Evolutionary conservation across 441 rosid species (phyloP), one percentile per base, ranked within the genome.

Genomic region (Croton laevigatus): DNA sequence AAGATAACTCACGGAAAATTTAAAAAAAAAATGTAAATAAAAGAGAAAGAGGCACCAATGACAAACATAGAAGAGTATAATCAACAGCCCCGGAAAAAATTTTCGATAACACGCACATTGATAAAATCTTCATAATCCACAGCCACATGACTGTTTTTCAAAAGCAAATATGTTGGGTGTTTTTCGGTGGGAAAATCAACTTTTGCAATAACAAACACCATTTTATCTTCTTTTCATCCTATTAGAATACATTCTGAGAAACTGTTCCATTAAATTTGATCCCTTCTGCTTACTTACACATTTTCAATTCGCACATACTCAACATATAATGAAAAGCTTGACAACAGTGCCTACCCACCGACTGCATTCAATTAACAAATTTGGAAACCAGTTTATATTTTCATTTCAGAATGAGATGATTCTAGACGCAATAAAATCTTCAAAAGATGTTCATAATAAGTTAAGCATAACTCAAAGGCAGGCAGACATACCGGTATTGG

Each of bases 401-500:
- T 20, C 1, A 10, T 37, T 8, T 46, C 20, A 34, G 14, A 61
- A 17, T 61, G 23, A 37, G 46, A 13, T 22, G 20, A 22, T 6
- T 49, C 37, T 27, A 19, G 16, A 48, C 19, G 23, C 22, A 70
- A 17, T 3, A 34, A 19, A 4, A 48, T 12, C 4, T 8, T 57
- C 16, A 11, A 22, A 10, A 22, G n/a, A 36, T 5, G 61, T 27
- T 27, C 32, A 27, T 27, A 20, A 42, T 36, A 49, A 52, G n/a
- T 16, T 20, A 37, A 57, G 4, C 19, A 11, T 27, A 9, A 48
- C 55, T 20, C 38, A 62, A 66, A 70, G 38, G 27, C 14, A 57
- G 62, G 65, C n/a, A 32, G 40, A 75, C 85, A 36, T 87, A 94
- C 98, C 85, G 86, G 71, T 89, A 90, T 70, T 81, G 84, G 52